Base-by-base conservation (phyloP, 495 filamentous ascomycete genomes). In the Elasticomyces elasticus region DNA sequence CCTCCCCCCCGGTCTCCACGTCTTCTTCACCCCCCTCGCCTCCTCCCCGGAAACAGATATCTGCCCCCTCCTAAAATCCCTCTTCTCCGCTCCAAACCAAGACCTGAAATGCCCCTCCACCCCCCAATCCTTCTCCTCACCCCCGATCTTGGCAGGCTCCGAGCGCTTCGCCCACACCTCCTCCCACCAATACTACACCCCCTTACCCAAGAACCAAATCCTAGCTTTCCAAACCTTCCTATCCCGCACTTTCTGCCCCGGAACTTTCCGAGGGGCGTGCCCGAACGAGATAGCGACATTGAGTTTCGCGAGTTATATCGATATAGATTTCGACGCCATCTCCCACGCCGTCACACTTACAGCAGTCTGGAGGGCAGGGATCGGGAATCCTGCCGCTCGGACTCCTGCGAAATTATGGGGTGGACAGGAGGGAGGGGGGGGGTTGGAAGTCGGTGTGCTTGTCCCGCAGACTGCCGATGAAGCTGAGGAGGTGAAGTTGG, bases 391-490 rank as follows among this genome's bases (percentile, higher is more conserved):
- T 7, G 46, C 44, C 13, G 72, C 66, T 46, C 51, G 72, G 12
- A 72, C 78, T 17, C 64, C 58, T 19, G 68, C 66, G 47, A 65
- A 64, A 1, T 67, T 63, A 5, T 83, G 79, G 81, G 71, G 67
- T n/a, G n/a, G n/a, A n/a, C n/a, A n/a, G n/a, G n/a, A n/a, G 31
- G 77, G 79, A 42, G 61, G 64, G 1, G 70, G 73, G 22, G 70
- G 75, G 33, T 75, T 88, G 9, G 92, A 98, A 66, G 75, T 97
- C 24, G 92, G 92, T 15, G 75, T 97, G n/a, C 68, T 98, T 41
- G 78, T 76, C 6, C 69, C 74, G 7, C 86, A 92, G 60, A 72
- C 70, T 30, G 76, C 83, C 22, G 69, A 75, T 42, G 83, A 87
- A 53, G 66, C 76, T 0, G 79, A 87, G 65, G 84, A 91, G 55